phyloP scores from a whole-genome alignment of 2,329 filamentous ascomycete genomes.

The Nemania diffusa region DNA sequence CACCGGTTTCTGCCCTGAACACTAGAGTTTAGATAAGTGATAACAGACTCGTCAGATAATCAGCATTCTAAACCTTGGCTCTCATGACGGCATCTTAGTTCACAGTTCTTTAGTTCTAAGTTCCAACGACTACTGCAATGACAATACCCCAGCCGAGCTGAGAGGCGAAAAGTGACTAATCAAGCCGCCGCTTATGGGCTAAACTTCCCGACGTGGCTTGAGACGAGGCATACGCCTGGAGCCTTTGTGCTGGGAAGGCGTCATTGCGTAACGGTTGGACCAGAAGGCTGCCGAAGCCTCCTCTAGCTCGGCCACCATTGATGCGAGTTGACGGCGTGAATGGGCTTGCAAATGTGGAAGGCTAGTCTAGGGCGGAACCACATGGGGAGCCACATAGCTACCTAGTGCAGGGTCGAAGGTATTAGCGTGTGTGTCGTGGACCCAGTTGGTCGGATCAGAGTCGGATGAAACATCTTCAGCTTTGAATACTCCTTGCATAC shows the following conservation, averaged over 20 bases:
- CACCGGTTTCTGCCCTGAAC: background rate
- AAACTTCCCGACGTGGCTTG: constrained; percentile 26
- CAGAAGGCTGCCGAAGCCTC: constrained; percentile 13
- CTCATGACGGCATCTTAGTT: no score
- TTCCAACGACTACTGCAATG: background rate
- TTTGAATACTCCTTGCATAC: constrained; percentile 2
- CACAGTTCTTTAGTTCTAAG: background rate
- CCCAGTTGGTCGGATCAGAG: constrained; percentile 16
- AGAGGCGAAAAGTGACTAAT: constrained; percentile 29
- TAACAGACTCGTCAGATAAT: background rate
- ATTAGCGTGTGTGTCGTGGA: constrained; percentile 8
- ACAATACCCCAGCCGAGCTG: constrained; percentile 31
- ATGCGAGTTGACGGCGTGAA: background rate
- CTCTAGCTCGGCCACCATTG: constrained; percentile 28
- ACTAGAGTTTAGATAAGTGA: background rate
- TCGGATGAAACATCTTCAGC: constrained; percentile 32
- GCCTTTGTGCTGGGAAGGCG: background rate
- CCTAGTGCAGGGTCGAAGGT: background rate
- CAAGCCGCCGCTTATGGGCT: constrained; percentile 4
- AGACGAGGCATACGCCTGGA: constrained; percentile 12
- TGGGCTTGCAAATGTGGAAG: background rate
- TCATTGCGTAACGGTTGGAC: constrained; percentile 22
- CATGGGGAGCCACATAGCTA: constrained; percentile 10
- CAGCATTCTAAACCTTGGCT: background rate
- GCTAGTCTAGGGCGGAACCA: constrained; percentile 9